Evolutionary conservation across 2,329 filamentous ascomycete species (phyloP), one percentile per base, ranked within the genome.

Genomic region (Akanthomyces dipterigenus): DNA sequence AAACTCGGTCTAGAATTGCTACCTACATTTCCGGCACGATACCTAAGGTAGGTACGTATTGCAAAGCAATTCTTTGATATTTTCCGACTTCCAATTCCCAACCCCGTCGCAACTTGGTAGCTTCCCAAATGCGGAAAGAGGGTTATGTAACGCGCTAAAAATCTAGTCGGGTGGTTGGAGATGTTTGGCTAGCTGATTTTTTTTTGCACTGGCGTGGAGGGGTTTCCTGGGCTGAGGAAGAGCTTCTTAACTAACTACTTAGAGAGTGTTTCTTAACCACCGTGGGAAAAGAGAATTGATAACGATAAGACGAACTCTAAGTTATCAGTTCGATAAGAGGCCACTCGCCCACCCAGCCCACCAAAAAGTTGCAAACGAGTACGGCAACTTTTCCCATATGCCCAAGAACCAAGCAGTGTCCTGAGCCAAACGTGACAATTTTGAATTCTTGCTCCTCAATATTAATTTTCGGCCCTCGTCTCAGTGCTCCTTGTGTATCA

Each of bases 401-500:
- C 36, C 24, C 18, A 18, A n/a, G 20, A 53, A 60, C 20, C 46
- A 60, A 53, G 20, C 18, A 8, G 46, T 28, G 16, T 43, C 16
- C 46, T 28, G 14, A 6, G 26, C 16, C 31, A 43, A 18, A 11
- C n/a, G 26, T 28, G 11, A n/a, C 36, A 58, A 60, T 64, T 68
- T 66, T 63, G 61, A 65, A 64, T 67, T 60, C 24, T 67, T 66
- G 38, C 58, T 40, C 14, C 53, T 48, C 42, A 56, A 56, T 55
- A 66, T 60, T 64, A 60, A 63, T 67, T 68, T 70, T 68, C 63
- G 54, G 26, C 36, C 60, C 45, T 22, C 53, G 55, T 60, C 53
- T 59, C 64, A 67, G 68, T 73, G 71, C 65, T 64, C 62, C 55
- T 75, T 76, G 74, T 76, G 74, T 76, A 76, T 76, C 74, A 67